Evolutionary conservation across 306 rosid genomes (phyloP).

Genomic region (Casuarina glauca): DNA sequence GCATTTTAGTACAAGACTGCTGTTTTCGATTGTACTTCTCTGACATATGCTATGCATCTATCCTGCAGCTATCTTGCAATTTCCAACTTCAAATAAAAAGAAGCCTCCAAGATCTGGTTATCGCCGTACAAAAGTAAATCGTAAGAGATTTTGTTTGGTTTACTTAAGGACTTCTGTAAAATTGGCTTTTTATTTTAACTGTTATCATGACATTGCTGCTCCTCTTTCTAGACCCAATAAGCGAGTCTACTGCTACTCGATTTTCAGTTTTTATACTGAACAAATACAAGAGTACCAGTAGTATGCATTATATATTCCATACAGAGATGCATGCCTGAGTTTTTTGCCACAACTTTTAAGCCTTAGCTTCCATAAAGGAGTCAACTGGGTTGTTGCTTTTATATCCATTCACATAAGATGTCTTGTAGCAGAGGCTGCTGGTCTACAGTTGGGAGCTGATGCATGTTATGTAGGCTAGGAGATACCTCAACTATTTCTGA

Average conservation of each 20-base stretch:
- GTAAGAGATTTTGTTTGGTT: slow-evolving; percentile 54
- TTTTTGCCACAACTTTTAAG: neutral
- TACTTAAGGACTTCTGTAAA: neutral
- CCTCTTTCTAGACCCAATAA: neutral
- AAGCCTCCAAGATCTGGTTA: slow-evolving; percentile 81
- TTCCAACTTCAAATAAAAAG: slow-evolving; percentile 76
- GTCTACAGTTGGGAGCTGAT: neutral
- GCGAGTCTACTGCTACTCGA: neutral
- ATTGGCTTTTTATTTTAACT: neutral
- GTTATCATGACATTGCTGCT: neutral
- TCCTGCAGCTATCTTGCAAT: slow-evolving; percentile 66
- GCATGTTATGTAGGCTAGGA: neutral
- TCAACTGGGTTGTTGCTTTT: neutral
- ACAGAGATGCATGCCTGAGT: neutral
- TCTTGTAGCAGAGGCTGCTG: neutral
- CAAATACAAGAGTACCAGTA: neutral
- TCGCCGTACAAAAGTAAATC: slow-evolving; percentile 81
- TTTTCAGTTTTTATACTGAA: neutral
- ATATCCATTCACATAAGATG: neutral
- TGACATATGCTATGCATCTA: slow-evolving; percentile 36
- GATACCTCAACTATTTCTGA: neutral
- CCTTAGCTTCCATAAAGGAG: neutral
- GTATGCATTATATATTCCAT: neutral
- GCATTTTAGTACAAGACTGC: slow-evolving; percentile 10
- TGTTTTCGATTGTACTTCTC: slow-evolving; percentile 18